These are phyloP conservation scores for Sugiyamaella mastotermitis DNA, from an alignment of 805 yeast species.

Conservation along the genomic window DNA sequence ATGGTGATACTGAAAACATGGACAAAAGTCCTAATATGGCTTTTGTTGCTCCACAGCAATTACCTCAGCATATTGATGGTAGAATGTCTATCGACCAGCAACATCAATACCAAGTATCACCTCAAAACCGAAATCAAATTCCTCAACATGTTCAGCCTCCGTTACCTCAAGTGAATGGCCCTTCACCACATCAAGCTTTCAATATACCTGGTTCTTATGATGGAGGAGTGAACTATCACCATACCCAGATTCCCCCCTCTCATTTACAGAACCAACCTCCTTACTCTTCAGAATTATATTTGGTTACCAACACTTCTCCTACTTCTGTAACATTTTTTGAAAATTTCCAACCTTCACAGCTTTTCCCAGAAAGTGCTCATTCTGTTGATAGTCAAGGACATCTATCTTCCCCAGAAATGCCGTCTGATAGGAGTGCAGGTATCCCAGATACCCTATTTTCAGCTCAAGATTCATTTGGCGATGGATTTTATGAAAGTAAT, in stretches of 20 bases:
- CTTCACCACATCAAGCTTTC: conserved; percentile 1
- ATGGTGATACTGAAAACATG: conserved; percentile 1
- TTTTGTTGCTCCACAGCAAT: not conserved
- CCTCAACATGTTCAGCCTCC: conserved; percentile 2
- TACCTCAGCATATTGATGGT: not conserved
- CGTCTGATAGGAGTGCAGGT: conserved; percentile 7
- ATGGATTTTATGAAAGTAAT: conserved; percentile 8
- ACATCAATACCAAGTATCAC: conserved; percentile 1
- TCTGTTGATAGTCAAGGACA: conserved; percentile 5
- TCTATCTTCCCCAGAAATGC: conserved; percentile 6
- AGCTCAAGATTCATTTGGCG: conserved; percentile 10
- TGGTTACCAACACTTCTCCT: conserved; percentile 28
- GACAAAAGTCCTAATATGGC: not conserved
- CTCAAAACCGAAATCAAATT: conserved; percentile 3
- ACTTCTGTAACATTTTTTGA: conserved; percentile 36
- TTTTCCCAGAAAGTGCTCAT: conserved; percentile 38
- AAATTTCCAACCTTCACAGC: conserved; percentile 52
- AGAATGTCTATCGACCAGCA: not conserved
- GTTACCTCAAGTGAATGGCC: not conserved
- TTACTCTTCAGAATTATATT: conserved; percentile 26
- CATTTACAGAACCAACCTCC: not conserved
- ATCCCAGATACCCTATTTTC: conserved; percentile 13
- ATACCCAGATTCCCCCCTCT: not conserved
- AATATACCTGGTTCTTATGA: conserved; percentile 2
- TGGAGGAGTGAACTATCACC: too few relatives aligned